Base-by-base conservation (phyloP, 805 yeast genomes). In the Henningerozyma blattae region DNA sequence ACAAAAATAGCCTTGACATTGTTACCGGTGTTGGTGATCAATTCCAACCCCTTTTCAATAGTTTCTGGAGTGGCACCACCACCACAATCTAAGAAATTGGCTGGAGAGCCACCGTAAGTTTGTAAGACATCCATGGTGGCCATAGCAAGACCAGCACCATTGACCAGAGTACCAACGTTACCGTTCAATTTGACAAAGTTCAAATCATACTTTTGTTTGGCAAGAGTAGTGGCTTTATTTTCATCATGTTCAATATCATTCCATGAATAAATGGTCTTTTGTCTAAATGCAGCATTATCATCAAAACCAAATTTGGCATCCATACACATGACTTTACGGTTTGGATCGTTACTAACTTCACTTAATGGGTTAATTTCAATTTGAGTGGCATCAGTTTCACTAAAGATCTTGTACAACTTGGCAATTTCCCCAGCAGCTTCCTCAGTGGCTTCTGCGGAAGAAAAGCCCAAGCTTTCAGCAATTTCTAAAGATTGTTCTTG, bases 141-240 rank as follows among this genome's bases (percentile, higher is more conserved):
- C 99, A 91, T 91, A 54, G 99, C 99, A 59, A 91, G 75, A 64
- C 99, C 99, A 39, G 99, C 99, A 70, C 99, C 99, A 65, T 91
- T 91, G 61, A 91, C 99, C 43, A 91, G 72, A 70, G 95, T 89
- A 52, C 98, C 99, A 57, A 91, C 89, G 72, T 86, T 84, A 65
- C 99, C 99, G 58, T 89, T 93, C 58, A 91, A 77, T 70, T 91
- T 91, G 69, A 91, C 93, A 64, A 89, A 91, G 70, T 91, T 91
- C 56, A 91, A 75, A 52, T 86, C 91, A 55, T 75, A 80, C 52
- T 91, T 69, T 62, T 81, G 64, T 52, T 89, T 68, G 43, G 98
- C 99, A 61, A 73, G 79, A 48, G 85, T 85, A 5, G 34, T 22
- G 12, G 27, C 31, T 22, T 28, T 27, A 67, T 89, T 98, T 64